Evolutionary conservation across 2,329 filamentous ascomycete genomes (phyloP).

Genomic region (Nigrospora oryzae): DNA sequence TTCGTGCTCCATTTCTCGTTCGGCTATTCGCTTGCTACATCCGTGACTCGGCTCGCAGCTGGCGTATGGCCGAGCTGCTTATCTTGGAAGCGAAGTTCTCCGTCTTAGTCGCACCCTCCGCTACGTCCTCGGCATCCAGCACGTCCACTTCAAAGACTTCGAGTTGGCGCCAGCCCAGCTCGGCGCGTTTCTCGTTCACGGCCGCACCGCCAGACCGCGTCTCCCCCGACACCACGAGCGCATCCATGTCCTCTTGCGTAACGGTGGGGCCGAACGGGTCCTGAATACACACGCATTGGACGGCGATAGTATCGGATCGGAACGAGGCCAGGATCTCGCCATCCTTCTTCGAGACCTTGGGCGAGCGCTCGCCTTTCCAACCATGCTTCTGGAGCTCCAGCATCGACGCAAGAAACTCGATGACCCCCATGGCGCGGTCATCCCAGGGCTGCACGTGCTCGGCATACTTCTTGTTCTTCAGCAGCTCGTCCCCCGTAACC

Average conservation of each 20-base stretch:
- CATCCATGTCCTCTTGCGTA: constrained; percentile 68
- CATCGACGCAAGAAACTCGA: constrained; percentile 65
- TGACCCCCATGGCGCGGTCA: constrained; percentile 57
- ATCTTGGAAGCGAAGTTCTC: constrained; percentile 75
- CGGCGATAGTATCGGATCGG: constrained; percentile 48
- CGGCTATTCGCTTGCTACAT: constrained; percentile 8
- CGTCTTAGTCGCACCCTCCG: constrained; percentile 29
- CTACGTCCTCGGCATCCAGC: constrained; percentile 57
- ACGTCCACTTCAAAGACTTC: constrained; percentile 87
- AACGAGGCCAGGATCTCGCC: constrained; percentile 47
- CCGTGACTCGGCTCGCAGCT: constrained; percentile 23
- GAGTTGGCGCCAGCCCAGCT: constrained; percentile 67
- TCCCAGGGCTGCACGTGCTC: constrained; percentile 77
- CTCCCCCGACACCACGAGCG: constrained; percentile 80
- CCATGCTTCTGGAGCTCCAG: constrained; percentile 33
- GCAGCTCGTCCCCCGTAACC: constrained; percentile 78
- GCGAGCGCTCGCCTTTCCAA: constrained; percentile 32
- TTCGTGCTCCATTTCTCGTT: constrained; percentile 10
- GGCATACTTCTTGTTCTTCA: constrained; percentile 83
- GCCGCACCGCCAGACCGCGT: constrained; percentile 75
- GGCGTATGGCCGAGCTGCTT: constrained; percentile 79
- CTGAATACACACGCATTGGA: constrained; percentile 78
- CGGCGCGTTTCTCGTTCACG: constrained; percentile 74
- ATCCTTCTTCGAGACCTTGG: constrained; percentile 23
- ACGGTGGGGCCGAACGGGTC: constrained; percentile 90